phyloP scores from a whole-genome alignment of 2,329 filamentous ascomycete species.

The Biscogniauxia mediterranea region DNA sequence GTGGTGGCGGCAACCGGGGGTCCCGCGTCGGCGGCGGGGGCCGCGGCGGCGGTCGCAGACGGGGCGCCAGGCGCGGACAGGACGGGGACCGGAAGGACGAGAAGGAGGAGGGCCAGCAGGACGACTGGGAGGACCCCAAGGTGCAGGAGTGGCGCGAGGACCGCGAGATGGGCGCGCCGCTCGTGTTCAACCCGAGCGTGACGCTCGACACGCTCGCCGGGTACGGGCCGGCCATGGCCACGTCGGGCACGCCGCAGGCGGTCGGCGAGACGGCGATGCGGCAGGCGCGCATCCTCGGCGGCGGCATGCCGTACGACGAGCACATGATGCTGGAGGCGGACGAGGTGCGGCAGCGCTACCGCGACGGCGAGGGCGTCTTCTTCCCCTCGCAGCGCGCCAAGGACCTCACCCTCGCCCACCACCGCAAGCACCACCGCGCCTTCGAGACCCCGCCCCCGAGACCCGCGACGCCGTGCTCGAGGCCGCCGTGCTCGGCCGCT shows the following conservation, averaged over 20 bases:
- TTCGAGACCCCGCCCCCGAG: conserved; percentile 10
- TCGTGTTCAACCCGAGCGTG: conserved; percentile 34
- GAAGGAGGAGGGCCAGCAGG: not conserved
- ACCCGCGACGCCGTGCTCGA: conserved; percentile 35
- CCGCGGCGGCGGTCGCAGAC: not conserved
- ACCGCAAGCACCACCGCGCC: conserved; percentile 12
- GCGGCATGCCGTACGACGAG: conserved; percentile 34
- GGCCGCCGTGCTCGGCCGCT: conserved; percentile 37
- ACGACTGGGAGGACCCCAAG: conserved; percentile 10
- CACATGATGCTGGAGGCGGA: conserved; percentile 16
- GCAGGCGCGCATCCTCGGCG: conserved; percentile 39
- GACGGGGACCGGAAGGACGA: not conserved
- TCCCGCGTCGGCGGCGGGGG: not conserved
- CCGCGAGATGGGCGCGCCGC: conserved; percentile 30
- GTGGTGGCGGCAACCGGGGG: not conserved
- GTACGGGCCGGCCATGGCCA: conserved; percentile 39
- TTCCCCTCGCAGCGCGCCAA: conserved; percentile 36
- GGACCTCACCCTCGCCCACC: conserved; percentile 24
- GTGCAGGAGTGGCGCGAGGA: conserved; percentile 27
- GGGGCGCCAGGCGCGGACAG: conserved; percentile 4
- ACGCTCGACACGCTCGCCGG: conserved; percentile 35
- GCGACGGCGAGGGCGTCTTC: conserved; percentile 35
- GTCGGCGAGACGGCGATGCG: conserved; percentile 36
- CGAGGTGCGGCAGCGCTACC: conserved; percentile 25
- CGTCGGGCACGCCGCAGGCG: conserved; percentile 28